phyloP scores from a whole-genome alignment of 2,329 filamentous ascomycete genomes.

The Aspergillus udagawae region DNA sequence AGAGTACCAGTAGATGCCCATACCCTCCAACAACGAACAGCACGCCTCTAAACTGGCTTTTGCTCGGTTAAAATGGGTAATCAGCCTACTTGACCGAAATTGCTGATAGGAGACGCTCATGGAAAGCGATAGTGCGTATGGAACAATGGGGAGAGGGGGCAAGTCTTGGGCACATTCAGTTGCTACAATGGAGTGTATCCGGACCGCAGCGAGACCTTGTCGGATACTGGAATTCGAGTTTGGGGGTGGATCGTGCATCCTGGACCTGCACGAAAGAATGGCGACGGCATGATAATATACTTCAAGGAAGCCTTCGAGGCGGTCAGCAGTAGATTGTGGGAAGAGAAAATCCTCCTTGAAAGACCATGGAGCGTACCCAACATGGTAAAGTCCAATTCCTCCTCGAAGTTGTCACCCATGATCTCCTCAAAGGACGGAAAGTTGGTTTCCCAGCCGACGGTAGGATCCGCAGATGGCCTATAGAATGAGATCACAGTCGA shows the following conservation, averaged over 20 bases:
- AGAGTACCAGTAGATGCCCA: constrained; percentile 36
- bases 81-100: constrained; percentile 50
- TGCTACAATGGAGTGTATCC: constrained; percentile 51
- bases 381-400: constrained; percentile 26
- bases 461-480: constrained; percentile 30
- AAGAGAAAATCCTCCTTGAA: neutral
- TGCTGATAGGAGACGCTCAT: constrained; percentile 56
- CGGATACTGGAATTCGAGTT: constrained; percentile 51
- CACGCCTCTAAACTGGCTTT: constrained; percentile 34
- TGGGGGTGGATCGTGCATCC: constrained; percentile 32
- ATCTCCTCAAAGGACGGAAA: constrained; percentile 37
- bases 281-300: constrained; percentile 55
- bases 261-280: constrained; percentile 53
- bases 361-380: constrained; percentile 18
- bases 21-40: constrained; percentile 32
- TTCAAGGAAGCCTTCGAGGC: constrained; percentile 45
- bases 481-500: constrained; percentile 39
- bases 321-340: neutral
- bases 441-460: constrained; percentile 35
- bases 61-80: constrained; percentile 34
- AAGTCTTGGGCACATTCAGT: constrained; percentile 44
- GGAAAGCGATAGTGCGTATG: constrained; percentile 53
- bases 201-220: constrained; percentile 53
- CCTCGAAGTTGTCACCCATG: constrained; percentile 22
- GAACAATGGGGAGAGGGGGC: constrained; percentile 52